Percentiles rank a stretch among this genome's conserved stretches.
phyloP scores from a whole-genome alignment of 176 grass and related monocot genomes.

The Triticum urartu region DNA sequence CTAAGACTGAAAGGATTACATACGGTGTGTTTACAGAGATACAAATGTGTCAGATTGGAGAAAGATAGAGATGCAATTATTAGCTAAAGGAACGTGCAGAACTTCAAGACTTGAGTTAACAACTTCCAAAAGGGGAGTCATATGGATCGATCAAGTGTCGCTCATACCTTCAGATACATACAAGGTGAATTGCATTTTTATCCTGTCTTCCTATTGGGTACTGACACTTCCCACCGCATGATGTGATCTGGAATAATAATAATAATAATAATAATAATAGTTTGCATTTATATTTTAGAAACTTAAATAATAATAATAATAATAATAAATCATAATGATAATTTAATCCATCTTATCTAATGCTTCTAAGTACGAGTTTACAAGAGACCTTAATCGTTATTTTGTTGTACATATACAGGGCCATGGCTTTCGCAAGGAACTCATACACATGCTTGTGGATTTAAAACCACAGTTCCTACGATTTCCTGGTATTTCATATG shows the following conservation, averaged over 20 bases:
- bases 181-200: conserved; percentile 23
- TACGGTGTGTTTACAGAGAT: not conserved
- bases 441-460: conserved; percentile 23
- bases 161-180: conserved; percentile 54
- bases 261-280: no score
- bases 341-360: not conserved
- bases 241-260: not conserved
- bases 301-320: no score
- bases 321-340: not conserved
- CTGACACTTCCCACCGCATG: not conserved
- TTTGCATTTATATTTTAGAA: no score
- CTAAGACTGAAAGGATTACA: not conserved
- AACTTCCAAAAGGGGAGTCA: conserved; percentile 33
- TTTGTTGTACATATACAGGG: conserved; percentile 18
- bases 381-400: not conserved
- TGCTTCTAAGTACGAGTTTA: not conserved
- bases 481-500: conserved; percentile 26
- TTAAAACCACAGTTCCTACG: conserved; percentile 24
- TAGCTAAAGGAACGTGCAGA: conserved; percentile 37
- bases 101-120: conserved; percentile 44
- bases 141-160: conserved; percentile 61
- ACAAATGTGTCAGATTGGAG: conserved; percentile 16
- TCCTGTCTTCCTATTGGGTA: not conserved
- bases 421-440: conserved; percentile 25
- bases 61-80: conserved; percentile 31